Base-by-base conservation (phyloP, 345 rosid species). In the Crucihimalaya himalaica region DNA sequence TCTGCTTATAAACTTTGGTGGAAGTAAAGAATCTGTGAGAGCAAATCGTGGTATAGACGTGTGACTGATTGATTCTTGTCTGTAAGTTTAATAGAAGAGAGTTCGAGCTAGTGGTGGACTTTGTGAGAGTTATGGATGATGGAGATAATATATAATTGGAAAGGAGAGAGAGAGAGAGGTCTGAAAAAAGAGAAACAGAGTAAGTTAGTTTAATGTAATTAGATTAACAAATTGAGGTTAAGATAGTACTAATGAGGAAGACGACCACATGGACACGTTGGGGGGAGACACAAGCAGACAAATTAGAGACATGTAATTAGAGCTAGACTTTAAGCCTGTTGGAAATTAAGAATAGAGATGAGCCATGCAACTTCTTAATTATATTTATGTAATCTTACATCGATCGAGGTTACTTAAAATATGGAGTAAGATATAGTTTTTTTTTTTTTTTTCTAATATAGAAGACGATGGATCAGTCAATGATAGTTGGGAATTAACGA, bases 201-300 rank as follows among this genome's bases (percentile, higher is more conserved):
- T 35, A 66, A 47, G 69, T 51, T 59, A 19, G 31, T 34, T 16
- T 18, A 29, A 6, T 13, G 50, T 53, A 32, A n/a, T 54, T 45
- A 48, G 46, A 58, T 23, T 5, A 34, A 21, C 16, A 2, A 74
- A 27, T 18, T 9, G 53, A 27, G 56, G 32, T 60, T 75, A 63
- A 64, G 70, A 28, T 64, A 58, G 61, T 31, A 66, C 29, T 51
- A 48, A 58, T 58, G 66, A 65, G 50, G 72, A 58, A 58, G 76
- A 32, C 60, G 72, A 71, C 52, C 80, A 77, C 77, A 77, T 77
- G 80, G 80, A 71, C 72, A 77, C 66, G 77, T 77, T 70, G 18
- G 46, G 42, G 42, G 80, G 74, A 47, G 58, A 76, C 80, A 69
- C 66, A 70, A 76, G 53, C 23, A 76, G 76, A 76, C 76, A 76